Base-by-base conservation (phyloP, 257 asterid species). In the Cynanchum wilfordii region DNA sequence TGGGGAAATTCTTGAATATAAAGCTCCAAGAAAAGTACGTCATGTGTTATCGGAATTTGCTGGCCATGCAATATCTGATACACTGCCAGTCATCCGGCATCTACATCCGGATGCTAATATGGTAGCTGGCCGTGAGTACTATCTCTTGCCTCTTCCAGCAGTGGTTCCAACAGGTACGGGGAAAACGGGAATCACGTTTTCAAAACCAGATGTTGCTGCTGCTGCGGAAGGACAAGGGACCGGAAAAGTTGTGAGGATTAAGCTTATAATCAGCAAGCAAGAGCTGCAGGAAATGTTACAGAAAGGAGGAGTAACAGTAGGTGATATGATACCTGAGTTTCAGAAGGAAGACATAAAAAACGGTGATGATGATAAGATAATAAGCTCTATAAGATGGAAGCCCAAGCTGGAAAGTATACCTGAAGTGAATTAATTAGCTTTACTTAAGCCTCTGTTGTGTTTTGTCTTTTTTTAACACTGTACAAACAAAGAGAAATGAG, bases 1-100 rank as follows among this genome's bases (percentile, higher is more conserved):
- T 80, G 96, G 95, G 27, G 84, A 87, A 75, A 80, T 82, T 68
- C 82, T 92, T n/a, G 88, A 88, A 70, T 87, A 84, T 84, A 87
- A 81, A 76, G 36, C 88, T 69, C 94, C 96, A 10, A 79, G 84
- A 5, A 82, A 74, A 79, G 96, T 85, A 63, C 78, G 82, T 57
- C 87, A 87, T 71, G 82, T 89, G 27, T 68, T 89, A 75, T 82
- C 95, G 30, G 79, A 80, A 77, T 85, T 65, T 76, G 52, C 72
- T 70, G 71, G 83, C 76, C 96, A 89, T 84, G 89, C 88, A 75
- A 71, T 89, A 68, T 81, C 89, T 42, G 93, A 92, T 58, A 74
- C 83, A 5, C 80, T 82, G 40, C 85, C 91, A 9, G 87, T 79
- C 11, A 70, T 68, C 25, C 82, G 78, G 29, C 81, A 87, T 83